Evolutionary conservation across 2,329 filamentous ascomycete species (phyloP), one percentile per base, ranked within the genome.

Genomic region (Sodiomyces alkalinus): DNA sequence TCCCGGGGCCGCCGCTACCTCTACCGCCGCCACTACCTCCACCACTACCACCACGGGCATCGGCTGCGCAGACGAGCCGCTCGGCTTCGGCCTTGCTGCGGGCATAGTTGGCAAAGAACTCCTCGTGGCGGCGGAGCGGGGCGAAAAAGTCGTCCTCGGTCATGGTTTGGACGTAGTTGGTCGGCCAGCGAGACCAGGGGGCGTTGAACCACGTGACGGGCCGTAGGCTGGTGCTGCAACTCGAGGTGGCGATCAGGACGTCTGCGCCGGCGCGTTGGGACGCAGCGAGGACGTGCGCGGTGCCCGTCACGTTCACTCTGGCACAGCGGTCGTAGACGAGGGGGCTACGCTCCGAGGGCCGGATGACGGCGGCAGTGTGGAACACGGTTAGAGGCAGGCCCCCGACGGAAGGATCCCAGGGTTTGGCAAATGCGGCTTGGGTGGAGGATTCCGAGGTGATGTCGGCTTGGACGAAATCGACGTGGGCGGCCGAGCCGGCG

Each of bases 291-390:
- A 68, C 53, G 36, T 68, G 60, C 12, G 46, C 45, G 2, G 64
- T 63, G 7, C 66, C 67, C 7, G 40, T 42, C 15, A 68, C 51
- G 34, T 72, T 73, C 30, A 69, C 62, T 12, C 49, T 45, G 27
- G 52, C 52, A 30, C 55, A 54, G 16, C 57, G 54, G 15, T 50
- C 43, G 35, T 69, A 64, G 18, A 62, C 48, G 18, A 52, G 44
- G 25, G 43, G 40, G 27, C 55, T 51, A 6, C 66, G 57, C 31
- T 71, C 65, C 11, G 51, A 55, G 0, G 62, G 56, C 8, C 63
- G 51, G 33, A 72, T 69, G 5, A 58, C 51, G 1, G 66, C 67
- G 3, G 65, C 67, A 1, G 60, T 69, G 46, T 72, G 67, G 39
- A 65, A 68, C 10, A 72, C 65, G 1, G 65, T 69, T 15, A 72